Evolutionary conservation across 257 asterid species (phyloP).

Genomic region (Verbena officinalis): DNA sequence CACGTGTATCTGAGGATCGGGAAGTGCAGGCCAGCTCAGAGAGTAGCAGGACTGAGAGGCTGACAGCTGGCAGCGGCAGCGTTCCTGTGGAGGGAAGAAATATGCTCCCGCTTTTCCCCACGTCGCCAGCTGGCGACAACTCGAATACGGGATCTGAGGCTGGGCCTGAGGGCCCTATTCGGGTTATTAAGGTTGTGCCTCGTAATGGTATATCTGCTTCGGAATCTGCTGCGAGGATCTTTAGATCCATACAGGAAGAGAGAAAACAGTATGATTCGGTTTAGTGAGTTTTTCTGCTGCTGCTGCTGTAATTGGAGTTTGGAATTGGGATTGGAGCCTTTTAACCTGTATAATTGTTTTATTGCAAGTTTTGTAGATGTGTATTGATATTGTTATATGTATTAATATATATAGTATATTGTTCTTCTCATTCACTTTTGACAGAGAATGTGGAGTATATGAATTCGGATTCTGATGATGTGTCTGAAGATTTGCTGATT

Average conservation of each 20-base stretch:
- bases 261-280: constrained; percentile 60
- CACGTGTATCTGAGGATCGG: constrained; percentile 34
- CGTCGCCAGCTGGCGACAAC: constrained; percentile 35
- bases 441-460: too few species aligned
- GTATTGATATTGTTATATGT: neutral
- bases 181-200: constrained; percentile 79
- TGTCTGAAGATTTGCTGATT: too few species aligned
- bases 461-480: too few species aligned
- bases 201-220: constrained; percentile 70
- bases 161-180: constrained; percentile 33
- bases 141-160: constrained; percentile 22
- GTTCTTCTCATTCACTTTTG: too few species aligned
- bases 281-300: neutral
- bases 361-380: constrained; percentile 13
- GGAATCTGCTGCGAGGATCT: constrained; percentile 84
- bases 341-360: neutral
- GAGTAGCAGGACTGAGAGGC: constrained; percentile 55
- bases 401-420: neutral
- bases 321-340: too few species aligned
- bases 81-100: constrained; percentile 36
- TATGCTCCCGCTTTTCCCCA: constrained; percentile 59
- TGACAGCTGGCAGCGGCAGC: constrained; percentile 19
- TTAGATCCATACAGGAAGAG: constrained; percentile 82
- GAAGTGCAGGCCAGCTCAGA: constrained; percentile 68
- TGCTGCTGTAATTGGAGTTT: neutral